phyloP scores from a whole-genome alignment of 2,329 filamentous ascomycete species.

The Clonostachys sp. region DNA sequence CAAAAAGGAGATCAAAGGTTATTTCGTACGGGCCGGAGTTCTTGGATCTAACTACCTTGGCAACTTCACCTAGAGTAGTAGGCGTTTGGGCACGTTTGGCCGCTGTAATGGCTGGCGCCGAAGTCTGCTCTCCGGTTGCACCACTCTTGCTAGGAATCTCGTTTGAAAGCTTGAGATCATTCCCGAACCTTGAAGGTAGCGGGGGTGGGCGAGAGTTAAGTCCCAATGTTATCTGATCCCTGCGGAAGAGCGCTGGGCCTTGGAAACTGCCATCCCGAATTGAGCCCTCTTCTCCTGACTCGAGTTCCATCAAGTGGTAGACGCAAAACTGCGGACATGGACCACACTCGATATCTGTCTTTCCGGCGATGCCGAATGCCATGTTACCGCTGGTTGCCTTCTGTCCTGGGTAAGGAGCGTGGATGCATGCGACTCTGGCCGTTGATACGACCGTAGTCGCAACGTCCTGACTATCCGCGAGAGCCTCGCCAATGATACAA shows the following conservation, averaged over 20 bases:
- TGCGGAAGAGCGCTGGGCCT: too few relatives aligned
- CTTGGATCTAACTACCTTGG: conserved; percentile 37
- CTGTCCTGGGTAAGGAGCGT: conserved; percentile 42
- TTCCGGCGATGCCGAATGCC: conserved; percentile 22
- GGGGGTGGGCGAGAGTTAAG: too few relatives aligned
- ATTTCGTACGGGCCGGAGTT: conserved; percentile 44
- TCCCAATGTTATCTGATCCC: too few relatives aligned
- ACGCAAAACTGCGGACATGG: conserved; percentile 37
- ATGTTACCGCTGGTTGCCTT: conserved; percentile 49
- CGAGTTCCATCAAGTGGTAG: conserved; percentile 43
- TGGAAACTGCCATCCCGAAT: too few relatives aligned
- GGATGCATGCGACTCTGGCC: conserved; percentile 16
- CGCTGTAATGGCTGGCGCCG: too few relatives aligned
- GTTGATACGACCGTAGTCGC: conserved; percentile 27
- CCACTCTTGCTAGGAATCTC: too few relatives aligned
- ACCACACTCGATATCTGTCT: conserved; percentile 19
- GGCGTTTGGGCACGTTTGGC: conserved; percentile 1
- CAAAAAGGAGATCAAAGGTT: conserved; percentile 44
- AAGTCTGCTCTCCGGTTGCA: too few relatives aligned
- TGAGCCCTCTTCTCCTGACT: conserved; percentile 14
- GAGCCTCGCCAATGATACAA: conserved; percentile 39
- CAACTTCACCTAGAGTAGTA: conserved; percentile 19
- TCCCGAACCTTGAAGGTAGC: too few relatives aligned
- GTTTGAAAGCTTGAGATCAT: too few relatives aligned
- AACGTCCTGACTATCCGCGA: conserved; percentile 36